Conservation (phyloP, 495 filamentous ascomycete genomes). For the Chaetomium fimeti region DNA sequence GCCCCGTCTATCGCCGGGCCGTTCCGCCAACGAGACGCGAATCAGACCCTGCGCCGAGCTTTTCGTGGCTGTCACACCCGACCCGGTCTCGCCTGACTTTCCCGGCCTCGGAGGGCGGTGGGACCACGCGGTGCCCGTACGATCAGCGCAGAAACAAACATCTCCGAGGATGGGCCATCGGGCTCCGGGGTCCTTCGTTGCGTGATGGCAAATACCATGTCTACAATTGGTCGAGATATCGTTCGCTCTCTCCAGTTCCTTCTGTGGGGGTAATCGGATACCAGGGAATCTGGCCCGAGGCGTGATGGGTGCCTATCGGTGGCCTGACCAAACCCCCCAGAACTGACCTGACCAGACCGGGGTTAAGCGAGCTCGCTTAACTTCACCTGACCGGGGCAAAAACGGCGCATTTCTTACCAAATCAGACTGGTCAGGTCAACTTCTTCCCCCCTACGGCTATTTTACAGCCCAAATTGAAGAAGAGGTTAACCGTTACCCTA, state of each 20-base stretch:
- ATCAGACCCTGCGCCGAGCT: neutral
- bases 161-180: conserved; percentile 21
- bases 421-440: too few relatives aligned
- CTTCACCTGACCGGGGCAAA: too few relatives aligned
- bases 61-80: neutral
- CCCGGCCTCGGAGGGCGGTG: conserved; percentile 13
- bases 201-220: neutral
- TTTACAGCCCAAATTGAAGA: too few relatives aligned
- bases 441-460: too few relatives aligned
- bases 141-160: conserved; percentile 10
- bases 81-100: conserved; percentile 10
- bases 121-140: conserved; percentile 21
- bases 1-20: neutral
- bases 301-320: too few relatives aligned
- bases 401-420: too few relatives aligned
- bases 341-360: too few relatives aligned
- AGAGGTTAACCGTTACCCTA: too few relatives aligned
- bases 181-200: neutral
- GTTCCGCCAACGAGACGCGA: neutral
- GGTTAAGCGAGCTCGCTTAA: too few relatives aligned
- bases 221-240: conserved; percentile 2
- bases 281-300: neutral
- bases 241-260: neutral
- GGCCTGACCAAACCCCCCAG: too few relatives aligned
- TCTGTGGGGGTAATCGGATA: conserved; percentile 10